Evolutionary conservation across 1,284 basidiomycete species (phyloP), one percentile per base, ranked within the genome.

Genomic region (Mrakiaceae sp.): DNA sequence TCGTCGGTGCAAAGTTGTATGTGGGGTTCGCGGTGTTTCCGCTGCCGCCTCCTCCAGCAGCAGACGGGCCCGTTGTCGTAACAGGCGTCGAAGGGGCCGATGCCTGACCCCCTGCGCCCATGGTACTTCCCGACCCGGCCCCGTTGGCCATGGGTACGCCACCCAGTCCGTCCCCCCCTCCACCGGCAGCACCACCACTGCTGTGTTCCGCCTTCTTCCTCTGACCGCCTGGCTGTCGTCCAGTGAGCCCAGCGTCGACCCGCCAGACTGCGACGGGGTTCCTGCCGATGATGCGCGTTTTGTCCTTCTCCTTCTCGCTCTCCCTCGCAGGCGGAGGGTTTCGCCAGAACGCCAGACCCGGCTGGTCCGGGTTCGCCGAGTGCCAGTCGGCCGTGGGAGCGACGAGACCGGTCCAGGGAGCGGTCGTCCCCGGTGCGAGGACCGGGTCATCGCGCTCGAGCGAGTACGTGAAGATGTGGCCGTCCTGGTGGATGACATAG

Each of bases 401-500:
- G 27, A 27, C 27, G 27, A 27, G 27, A 27, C 27, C 27, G 27
- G 27, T 27, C 27, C 27, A 27, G 8, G 69, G 60, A 5, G 66
- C 57, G 10, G 63, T 67, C 47, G 68, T 70, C 42, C 71, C 69
- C 4, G 27, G 27, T 27, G 71, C 81, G 70, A 90, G 88, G 4
- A 79, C 71, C 3, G 88, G 87, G 70, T 96, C 92, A 66, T 94
- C 91, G 46, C 88, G 85, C 70, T 92, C 89, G 70, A 87, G 88
- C 74, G 94, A 91, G 72, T 90, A 94, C 39, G 92, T 82, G 49
- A 92, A 81, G 67, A 95, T 85, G 6, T 87, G 86, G 2, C 92
- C 92, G 71, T 96, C 89, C n/a, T 85, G 85, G 73, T 93, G 88
- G 2, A 90, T 87, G 42, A 86, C 88, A 58, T 92, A 81, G 73